Base-by-base conservation (phyloP, 1,284 basidiomycete species). In the Chondrostereum purpureum region DNA sequence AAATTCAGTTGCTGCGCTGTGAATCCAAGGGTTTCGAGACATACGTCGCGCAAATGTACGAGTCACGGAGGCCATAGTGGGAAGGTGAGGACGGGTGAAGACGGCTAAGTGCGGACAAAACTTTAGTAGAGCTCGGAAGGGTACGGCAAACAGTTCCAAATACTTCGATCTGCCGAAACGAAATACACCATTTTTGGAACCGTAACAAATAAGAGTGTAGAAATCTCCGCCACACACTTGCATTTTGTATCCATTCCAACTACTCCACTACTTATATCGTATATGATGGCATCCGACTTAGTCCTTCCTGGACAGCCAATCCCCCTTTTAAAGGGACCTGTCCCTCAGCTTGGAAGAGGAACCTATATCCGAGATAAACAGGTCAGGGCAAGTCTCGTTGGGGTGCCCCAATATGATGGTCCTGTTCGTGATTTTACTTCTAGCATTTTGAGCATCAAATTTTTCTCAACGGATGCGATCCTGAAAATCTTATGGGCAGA, bases 231-330 rank as follows among this genome's bases (percentile, higher is more conserved):
- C 8, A 31, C 27, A n/a, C 8, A 31, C n/a, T 31, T 31, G 27
- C 8, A 31, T 31, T 31, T 31, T 8, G 8, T 31, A 8, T 31
- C 27, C n/a, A 10, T n/a, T n/a, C n/a, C n/a, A n/a, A n/a, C n/a
- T n/a, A n/a, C n/a, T n/a, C n/a, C n/a, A n/a, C n/a, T n/a, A n/a
- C n/a, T n/a, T n/a, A n/a, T n/a, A n/a, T n/a, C n/a, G n/a, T n/a
- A n/a, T 11, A 42, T 23, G 20, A 16, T 19, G 23, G 19, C 44
- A 34, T 49, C 44, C 37, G 16, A 27, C 17, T 45, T 37, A 40
- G 38, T 31, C 46, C 69, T 94, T 5, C 91, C 92, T 43, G 92
- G 92, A 4, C 92, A 95, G 64, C 88, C 88, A 6, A 71, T 93
- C 42, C 68, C 73, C 5, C 56, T 80, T 1, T 72, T 79, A 3